Evolutionary conservation across 2,329 filamentous ascomycete genomes (phyloP).

Genomic region (Verticillium tricorpus): DNA sequence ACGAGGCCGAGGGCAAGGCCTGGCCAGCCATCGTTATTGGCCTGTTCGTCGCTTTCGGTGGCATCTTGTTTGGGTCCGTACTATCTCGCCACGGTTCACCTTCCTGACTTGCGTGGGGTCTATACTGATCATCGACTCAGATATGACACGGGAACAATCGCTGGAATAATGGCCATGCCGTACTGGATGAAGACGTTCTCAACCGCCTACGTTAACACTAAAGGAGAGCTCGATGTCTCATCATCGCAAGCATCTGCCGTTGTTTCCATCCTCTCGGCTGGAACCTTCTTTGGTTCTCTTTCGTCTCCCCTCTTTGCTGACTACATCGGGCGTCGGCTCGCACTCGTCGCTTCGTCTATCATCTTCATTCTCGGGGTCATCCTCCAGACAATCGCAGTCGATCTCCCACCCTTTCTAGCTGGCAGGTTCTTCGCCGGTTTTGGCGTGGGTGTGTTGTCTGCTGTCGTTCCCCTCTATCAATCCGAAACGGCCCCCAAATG

Average conservation of each 20-base stretch:
- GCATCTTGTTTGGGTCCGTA: conserved; percentile 47
- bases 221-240: conserved; percentile 40
- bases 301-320: conserved; percentile 58
- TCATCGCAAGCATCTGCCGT: conserved; percentile 57
- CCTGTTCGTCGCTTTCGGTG: conserved; percentile 57
- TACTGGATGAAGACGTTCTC: conserved; percentile 49
- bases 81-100: no score
- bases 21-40: conserved; percentile 59
- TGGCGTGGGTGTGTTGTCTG: conserved; percentile 69
- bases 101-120: not conserved
- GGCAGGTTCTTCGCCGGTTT: conserved; percentile 72
- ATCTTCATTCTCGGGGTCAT: conserved; percentile 66
- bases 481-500: conserved; percentile 68
- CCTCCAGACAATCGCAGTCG: conserved; percentile 58
- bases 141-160: conserved; percentile 57
- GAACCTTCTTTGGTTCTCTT: conserved; percentile 72
- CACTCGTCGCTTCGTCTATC: conserved; percentile 55
- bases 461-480: conserved; percentile 67
- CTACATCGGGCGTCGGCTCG: conserved; percentile 59
- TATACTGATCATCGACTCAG: not conserved
- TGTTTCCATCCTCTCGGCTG: conserved; percentile 71
- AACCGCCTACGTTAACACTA: conserved; percentile 43
- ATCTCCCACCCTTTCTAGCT: conserved; percentile 60
- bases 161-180: conserved; percentile 52
- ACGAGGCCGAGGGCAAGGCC: conserved; percentile 38